Evolutionary conservation across 192 early-diverging fungal species (phyloP).

Genomic region (Allomyces arbusculus): DNA sequence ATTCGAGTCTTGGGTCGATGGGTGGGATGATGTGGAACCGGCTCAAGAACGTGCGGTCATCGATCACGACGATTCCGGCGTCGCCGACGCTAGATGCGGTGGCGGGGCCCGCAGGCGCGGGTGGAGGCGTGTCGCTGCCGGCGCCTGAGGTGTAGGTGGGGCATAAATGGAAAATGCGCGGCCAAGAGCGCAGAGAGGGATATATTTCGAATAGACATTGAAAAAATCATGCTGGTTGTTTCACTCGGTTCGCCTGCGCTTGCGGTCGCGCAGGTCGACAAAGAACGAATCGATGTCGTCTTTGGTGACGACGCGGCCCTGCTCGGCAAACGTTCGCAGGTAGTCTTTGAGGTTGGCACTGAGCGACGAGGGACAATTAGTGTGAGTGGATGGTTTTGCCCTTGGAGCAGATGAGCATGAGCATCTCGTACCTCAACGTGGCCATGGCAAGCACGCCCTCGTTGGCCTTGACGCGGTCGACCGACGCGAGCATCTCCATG

Average conservation of each 20-base stretch:
- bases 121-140: too few species aligned
- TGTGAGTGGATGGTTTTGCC: not conserved
- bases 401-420: too few species aligned
- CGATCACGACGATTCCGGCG: too few species aligned
- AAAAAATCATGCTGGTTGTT: too few species aligned
- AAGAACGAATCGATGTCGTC: constrained; percentile 59
- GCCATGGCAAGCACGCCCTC: constrained; percentile 61
- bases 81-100: too few species aligned
- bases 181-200: too few species aligned
- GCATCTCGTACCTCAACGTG: constrained; percentile 17
- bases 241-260: too few species aligned
- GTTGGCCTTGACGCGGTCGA: constrained; percentile 53
- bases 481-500: constrained; percentile 44
- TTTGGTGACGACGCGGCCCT: constrained; percentile 49
- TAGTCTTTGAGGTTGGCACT: constrained; percentile 42
- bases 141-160: too few species aligned
- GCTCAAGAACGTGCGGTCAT: not conserved
- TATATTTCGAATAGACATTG: too few species aligned
- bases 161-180: too few species aligned
- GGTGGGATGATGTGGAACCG: not conserved
- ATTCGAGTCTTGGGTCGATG: not conserved
- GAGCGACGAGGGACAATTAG: not conserved
- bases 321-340: constrained; percentile 45
- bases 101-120: too few species aligned
- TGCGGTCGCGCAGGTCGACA: constrained; percentile 4